A percentile compares a stretch with the other conserved stretches of the same genome.
phyloP scores from a whole-genome alignment of 192 early-diverging fungal species.

The Coemansia reversa region DNA sequence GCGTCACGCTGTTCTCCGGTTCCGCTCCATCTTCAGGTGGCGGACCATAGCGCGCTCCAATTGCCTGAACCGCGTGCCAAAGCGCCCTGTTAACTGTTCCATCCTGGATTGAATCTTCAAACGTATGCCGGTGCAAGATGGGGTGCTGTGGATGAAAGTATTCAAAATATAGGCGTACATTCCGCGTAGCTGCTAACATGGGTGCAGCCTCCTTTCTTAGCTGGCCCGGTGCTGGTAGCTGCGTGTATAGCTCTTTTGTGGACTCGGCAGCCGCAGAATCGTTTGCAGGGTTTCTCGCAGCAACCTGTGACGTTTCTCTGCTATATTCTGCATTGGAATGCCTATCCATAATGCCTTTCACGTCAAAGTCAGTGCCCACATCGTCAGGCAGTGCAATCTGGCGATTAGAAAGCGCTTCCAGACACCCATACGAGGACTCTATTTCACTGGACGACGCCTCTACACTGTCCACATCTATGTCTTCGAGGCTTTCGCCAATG shows the following conservation, averaged over 20 bases:
- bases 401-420: slow-evolving; percentile 46
- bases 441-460: slow-evolving; percentile 17
- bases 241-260: neutral
- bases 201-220: neutral
- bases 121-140: slow-evolving; percentile 51
- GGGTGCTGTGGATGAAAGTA: slow-evolving; percentile 53
- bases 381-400: slow-evolving; percentile 49
- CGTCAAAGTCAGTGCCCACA: slow-evolving; percentile 14
- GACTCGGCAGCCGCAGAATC: neutral
- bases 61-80: slow-evolving; percentile 50
- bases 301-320: slow-evolving; percentile 15
- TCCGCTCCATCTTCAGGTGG: slow-evolving; percentile 13
- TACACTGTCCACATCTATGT: slow-evolving; percentile 24
- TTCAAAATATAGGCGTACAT: slow-evolving; percentile 39
- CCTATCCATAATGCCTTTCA: slow-evolving; percentile 20
- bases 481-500: slow-evolving; percentile 12
- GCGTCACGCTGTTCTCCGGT: neutral
- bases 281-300: slow-evolving; percentile 18
- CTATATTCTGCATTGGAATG: slow-evolving; percentile 14
- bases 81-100: slow-evolving; percentile 41
- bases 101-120: slow-evolving; percentile 35
- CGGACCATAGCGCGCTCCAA: slow-evolving; percentile 47
- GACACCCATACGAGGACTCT: slow-evolving; percentile 10
- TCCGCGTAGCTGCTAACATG: slow-evolving; percentile 16
- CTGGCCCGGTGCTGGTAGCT: too few species aligned